Percentiles rank a stretch among this genome's conserved stretches.
phyloP scores from a whole-genome alignment of 768 basidiomycete species.

The Rhodocollybia butyracea region DNA sequence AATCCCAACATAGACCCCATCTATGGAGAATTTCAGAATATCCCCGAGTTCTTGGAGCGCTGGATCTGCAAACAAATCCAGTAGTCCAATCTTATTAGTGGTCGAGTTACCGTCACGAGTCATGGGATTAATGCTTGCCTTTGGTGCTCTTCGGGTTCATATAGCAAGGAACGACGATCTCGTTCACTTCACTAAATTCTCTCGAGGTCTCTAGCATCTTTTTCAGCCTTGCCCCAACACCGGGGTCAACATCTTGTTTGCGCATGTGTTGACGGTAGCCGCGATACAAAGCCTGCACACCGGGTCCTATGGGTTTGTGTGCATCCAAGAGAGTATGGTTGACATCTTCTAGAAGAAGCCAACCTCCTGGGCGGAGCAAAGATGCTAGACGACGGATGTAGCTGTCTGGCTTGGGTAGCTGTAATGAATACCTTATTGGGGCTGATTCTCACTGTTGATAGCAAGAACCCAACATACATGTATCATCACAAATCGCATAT shows the following conservation, averaged over 20 bases:
- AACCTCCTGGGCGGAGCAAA: slow-evolving; percentile 2
- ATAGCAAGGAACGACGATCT: slow-evolving; percentile 1
- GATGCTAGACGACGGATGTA: slow-evolving; percentile 1
- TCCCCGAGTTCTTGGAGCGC: neutral
- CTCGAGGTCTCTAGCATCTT: neutral
- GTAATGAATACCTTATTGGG: neutral
- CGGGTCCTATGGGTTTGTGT: neutral
- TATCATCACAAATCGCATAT: slow-evolving; percentile 5
- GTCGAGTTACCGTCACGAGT: too few relatives aligned
- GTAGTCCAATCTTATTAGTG: too few relatives aligned
- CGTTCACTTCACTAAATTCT: slow-evolving; percentile 1
- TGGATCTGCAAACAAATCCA: neutral
- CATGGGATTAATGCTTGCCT: too few relatives aligned
- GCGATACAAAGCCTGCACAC: neutral
- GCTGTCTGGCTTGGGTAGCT: slow-evolving; percentile 1
- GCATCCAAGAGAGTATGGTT: slow-evolving; percentile 4
- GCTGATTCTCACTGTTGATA: neutral
- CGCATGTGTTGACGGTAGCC: slow-evolving; percentile 1
- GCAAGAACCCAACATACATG: neutral
- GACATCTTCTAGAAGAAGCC: slow-evolving; percentile 3
- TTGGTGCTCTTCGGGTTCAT: slow-evolving; percentile 2
- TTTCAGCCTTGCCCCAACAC: neutral
- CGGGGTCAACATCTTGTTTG: neutral
- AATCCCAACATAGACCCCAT: neutral
- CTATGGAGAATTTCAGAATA: neutral